Conservation (phyloP, 2,329 filamentous ascomycete genomes). For the Penicillium sp. region DNA sequence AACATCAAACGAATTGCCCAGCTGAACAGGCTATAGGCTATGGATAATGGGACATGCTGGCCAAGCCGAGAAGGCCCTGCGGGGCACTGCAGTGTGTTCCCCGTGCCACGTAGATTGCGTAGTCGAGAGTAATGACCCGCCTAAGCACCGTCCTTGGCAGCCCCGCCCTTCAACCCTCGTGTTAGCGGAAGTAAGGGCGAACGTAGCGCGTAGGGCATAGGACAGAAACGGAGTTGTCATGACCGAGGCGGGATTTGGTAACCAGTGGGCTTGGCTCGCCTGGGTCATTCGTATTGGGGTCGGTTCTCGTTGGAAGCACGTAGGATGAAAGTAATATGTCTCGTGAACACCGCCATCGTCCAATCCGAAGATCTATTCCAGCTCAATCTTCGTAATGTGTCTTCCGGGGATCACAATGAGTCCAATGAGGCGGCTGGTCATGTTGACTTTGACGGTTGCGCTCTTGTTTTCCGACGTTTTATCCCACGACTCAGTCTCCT, state of each 20-base stretch:
- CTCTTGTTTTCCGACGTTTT: slow-evolving; percentile 17
- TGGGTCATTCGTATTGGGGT: slow-evolving; percentile 6
- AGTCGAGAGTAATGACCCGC: slow-evolving; percentile 5
- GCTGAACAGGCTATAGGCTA: neutral
- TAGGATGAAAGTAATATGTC: slow-evolving; percentile 1
- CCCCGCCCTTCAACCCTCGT: slow-evolving; percentile 6
- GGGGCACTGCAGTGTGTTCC: slow-evolving; percentile 17
- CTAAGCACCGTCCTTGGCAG: slow-evolving; percentile 13
- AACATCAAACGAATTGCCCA: neutral
- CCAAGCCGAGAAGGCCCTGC: slow-evolving; percentile 10
- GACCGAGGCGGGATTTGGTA: neutral
- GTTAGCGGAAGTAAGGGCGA: slow-evolving; percentile 8
- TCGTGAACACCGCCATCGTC: slow-evolving; percentile 9
- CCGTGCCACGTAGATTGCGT: slow-evolving; percentile 17
- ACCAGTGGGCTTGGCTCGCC: slow-evolving; percentile 3
- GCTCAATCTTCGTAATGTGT: slow-evolving; percentile 82
- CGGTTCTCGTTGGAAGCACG: slow-evolving; percentile 12
- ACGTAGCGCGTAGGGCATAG: slow-evolving; percentile 2
- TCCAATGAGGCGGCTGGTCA: slow-evolving; percentile 83
- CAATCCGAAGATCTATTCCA: slow-evolving; percentile 60
- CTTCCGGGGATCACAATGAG: slow-evolving; percentile 85
- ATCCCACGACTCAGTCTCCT: slow-evolving; percentile 22
- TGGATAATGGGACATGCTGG: slow-evolving; percentile 3
- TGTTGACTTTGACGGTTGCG: slow-evolving; percentile 59
- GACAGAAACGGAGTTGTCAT: slow-evolving; percentile 3